These are phyloP conservation scores for Fusarium sp. DNA, from an alignment of 2,329 filamentous ascomycete genomes.

Conservation along the genomic window DNA sequence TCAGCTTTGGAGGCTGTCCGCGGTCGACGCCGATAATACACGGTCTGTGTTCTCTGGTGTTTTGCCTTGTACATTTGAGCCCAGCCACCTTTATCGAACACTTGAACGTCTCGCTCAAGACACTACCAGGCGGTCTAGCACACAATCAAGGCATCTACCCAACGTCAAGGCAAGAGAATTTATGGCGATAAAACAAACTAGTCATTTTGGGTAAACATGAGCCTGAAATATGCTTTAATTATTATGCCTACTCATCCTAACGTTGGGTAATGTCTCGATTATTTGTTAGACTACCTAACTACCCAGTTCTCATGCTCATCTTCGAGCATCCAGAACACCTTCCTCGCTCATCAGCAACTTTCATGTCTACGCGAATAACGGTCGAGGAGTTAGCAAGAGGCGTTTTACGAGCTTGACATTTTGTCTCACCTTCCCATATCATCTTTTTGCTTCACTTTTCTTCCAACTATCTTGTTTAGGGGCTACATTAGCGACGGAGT, in stretches of 20 bases:
- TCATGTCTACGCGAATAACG: conserved; percentile 36
- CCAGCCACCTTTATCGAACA: not conserved
- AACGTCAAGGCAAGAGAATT: too few species aligned
- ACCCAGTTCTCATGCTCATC: not conserved
- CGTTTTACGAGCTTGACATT: conserved; percentile 38
- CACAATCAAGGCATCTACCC: too few species aligned
- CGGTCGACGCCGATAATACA: conserved; percentile 49
- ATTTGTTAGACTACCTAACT: not conserved
- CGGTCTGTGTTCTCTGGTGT: not conserved
- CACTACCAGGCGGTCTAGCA: too few species aligned
- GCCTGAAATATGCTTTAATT: too few species aligned
- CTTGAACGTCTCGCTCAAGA: not conserved
- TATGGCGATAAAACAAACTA: too few species aligned
- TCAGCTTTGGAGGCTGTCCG: conserved; percentile 58
- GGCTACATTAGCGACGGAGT: conserved; percentile 60
- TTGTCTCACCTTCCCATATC: conserved; percentile 5
- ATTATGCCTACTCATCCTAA: too few species aligned
- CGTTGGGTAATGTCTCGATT: too few species aligned
- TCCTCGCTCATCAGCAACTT: conserved; percentile 5
- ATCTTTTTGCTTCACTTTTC: conserved; percentile 22
- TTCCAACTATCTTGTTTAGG: conserved; percentile 28
- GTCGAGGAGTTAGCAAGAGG: conserved; percentile 39
- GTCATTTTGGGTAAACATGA: too few species aligned
- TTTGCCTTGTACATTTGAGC: not conserved
- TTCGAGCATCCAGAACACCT: not conserved